Base-by-base conservation (phyloP, 225 moss, liverwort and hornwort species). In the Polytrichum formosum region DNA sequence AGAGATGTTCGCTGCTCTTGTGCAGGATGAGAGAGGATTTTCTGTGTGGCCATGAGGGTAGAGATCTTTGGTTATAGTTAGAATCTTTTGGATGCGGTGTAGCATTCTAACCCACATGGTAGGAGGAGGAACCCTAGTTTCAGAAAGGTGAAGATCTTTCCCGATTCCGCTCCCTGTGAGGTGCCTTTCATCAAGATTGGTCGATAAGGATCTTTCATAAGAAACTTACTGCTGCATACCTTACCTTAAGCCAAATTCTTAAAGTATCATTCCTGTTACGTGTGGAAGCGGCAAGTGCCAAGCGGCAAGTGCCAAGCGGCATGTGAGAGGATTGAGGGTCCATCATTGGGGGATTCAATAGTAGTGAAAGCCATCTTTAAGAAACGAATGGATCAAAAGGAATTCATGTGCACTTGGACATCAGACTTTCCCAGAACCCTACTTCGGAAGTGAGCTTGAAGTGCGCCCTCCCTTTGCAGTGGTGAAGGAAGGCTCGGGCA, bases 1-100 rank as follows among this genome's bases (percentile, higher is more conserved):
- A 19, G 37, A 63, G 54, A 30, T 30, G 25, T 72, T 29, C 13
- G 2, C 10, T 46, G 46, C 46, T 46, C 46, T 46, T 46, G 46
- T 46, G 46, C 46, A 46, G 46, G 72, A 72, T 64, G 64, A 71
- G 67, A 19, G 54, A 64, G 63, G 46, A 46, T 46, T 16, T 13
- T 16, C 13, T 46, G 46, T 16, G 13, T 13, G 70, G 29, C 54
- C 65, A 74, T 70, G 58, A 16, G 35, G 56, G 60, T 28, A 54
- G 25, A 67, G 71, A 71, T 75, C 63, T 79, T 67, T 67, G 56
- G n/a, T 54, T 55, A 70, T 56, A 75, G 74, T 69, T 66, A 73
- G 65, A 0, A 70, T 66, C 66, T 46, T 17, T 18, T 16, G 53
- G 27, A 63, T 74, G 71, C 67, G 67, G 74, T n/a, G 70, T 61